Conservation (phyloP, 1,284 basidiomycete species). For the Trametes sp. region DNA sequence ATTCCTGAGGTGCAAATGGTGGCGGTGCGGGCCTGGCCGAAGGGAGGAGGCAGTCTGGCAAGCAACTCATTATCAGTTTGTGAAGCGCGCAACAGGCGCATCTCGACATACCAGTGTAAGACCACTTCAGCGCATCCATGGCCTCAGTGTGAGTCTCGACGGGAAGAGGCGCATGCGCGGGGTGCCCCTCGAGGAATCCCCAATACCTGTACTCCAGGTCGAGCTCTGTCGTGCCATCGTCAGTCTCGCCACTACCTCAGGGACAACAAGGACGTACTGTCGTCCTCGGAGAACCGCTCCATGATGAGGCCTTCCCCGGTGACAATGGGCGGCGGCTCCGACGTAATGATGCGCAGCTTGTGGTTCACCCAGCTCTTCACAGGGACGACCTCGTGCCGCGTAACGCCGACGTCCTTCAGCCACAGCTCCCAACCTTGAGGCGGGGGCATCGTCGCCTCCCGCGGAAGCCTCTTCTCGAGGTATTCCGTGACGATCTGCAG, state of each 20-base stretch:
- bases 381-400: conserved; percentile 46
- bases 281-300: conserved; percentile 47
- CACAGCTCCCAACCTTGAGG: conserved; percentile 63
- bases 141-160: conserved; percentile 65
- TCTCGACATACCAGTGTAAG: conserved; percentile 64
- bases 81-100: not conserved
- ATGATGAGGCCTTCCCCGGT: conserved; percentile 31
- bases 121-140: conserved; percentile 75
- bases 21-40: conserved; percentile 59
- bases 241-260: not conserved
- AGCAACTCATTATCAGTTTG: conserved; percentile 2
- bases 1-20: conserved; percentile 77
- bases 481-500: conserved; percentile 59
- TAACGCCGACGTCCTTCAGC: conserved; percentile 49
- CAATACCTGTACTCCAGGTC: conserved; percentile 80
- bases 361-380: conserved; percentile 72
- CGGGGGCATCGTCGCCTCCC: conserved; percentile 38
- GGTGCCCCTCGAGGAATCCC: conserved; percentile 77
- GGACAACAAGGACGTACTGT: conserved; percentile 54
- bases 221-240: conserved; percentile 50
- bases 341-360: conserved; percentile 56
- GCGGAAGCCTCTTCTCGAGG: conserved; percentile 48
- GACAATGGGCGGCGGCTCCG: conserved; percentile 48
- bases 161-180: conserved; percentile 66
- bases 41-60: conserved; percentile 65